Evolutionary conservation across 2,329 filamentous ascomycete species (phyloP).

Genomic region (Phoma sp.): DNA sequence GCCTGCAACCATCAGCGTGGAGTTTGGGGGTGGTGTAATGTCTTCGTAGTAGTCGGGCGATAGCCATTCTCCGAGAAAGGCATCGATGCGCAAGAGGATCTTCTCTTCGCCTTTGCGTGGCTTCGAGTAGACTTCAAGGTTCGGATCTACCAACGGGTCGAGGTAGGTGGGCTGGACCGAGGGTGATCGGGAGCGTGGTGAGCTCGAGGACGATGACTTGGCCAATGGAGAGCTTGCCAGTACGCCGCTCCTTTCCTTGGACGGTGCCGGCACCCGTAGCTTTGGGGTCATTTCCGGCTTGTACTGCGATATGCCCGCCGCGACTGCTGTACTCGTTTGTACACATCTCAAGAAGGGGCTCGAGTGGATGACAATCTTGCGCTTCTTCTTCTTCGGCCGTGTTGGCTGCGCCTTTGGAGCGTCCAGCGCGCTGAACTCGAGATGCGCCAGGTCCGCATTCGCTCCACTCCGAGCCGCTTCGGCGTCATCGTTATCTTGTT

Average conservation of each 20-base stretch:
- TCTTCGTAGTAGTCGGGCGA: slow-evolving; percentile 91
- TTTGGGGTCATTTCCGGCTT: slow-evolving; percentile 47
- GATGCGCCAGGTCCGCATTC: slow-evolving; percentile 27
- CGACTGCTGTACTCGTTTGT: slow-evolving; percentile 88
- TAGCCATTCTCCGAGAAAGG: slow-evolving; percentile 95
- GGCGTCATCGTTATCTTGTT: slow-evolving; percentile 56
- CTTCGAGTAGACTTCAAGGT: slow-evolving; percentile 43
- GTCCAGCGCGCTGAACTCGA: slow-evolving; percentile 32
- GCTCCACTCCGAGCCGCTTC: slow-evolving; percentile 27
- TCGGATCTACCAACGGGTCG: slow-evolving; percentile 48
- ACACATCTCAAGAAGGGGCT: slow-evolving; percentile 95
- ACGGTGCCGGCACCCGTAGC: slow-evolving; percentile 27
- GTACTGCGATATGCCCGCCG: slow-evolving; percentile 78
- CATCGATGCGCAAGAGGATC: slow-evolving; percentile 75
- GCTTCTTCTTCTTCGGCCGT: slow-evolving; percentile 64
- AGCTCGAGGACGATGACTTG: slow-evolving; percentile 16
- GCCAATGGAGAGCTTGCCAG: slow-evolving; percentile 19
- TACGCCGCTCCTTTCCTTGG: slow-evolving; percentile 22
- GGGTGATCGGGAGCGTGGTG: slow-evolving; percentile 22
- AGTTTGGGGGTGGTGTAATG: slow-evolving; percentile 86
- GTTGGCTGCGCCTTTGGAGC: slow-evolving; percentile 18
- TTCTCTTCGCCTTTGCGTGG: slow-evolving; percentile 44
- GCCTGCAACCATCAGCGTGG: slow-evolving; percentile 82
- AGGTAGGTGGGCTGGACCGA: slow-evolving; percentile 30
- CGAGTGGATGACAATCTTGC: slow-evolving; percentile 84